Conservation (phyloP, 257 asterid species). For the Agastache rugosa region DNA sequence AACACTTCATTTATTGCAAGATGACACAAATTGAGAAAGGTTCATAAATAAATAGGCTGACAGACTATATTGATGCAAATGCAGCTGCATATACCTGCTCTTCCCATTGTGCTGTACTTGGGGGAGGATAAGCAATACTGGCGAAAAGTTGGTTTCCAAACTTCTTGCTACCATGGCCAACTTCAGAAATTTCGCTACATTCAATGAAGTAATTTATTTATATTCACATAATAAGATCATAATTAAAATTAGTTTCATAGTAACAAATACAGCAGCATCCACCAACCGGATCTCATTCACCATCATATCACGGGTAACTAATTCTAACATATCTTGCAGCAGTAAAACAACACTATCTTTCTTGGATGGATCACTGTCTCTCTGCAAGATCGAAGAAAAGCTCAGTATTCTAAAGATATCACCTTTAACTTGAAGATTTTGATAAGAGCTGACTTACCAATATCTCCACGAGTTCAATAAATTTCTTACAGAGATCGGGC, state of each 20-base stretch:
- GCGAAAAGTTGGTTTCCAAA: conserved; percentile 88
- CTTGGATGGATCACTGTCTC: conserved; percentile 73
- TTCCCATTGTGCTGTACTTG: conserved; percentile 89
- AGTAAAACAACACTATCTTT: conserved; percentile 78
- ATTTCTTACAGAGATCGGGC: conserved; percentile 80
- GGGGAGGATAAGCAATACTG: conserved; percentile 81
- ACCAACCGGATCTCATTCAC: conserved; percentile 88
- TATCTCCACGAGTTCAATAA: conserved; percentile 85
- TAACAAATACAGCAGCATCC: conserved; percentile 25
- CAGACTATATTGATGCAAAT: conserved; percentile 6
- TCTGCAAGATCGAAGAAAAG: conserved; percentile 55
- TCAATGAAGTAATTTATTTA: conserved; percentile 23
- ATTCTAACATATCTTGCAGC: conserved; percentile 95
- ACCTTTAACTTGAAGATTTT: conserved; percentile 20
- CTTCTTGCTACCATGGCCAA: conserved; percentile 81
- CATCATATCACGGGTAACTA: conserved; percentile 95
- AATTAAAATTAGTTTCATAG: not conserved
- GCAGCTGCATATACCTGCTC: conserved; percentile 71
- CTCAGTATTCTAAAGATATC: conserved; percentile 18
- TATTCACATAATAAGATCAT: conserved; percentile 25
- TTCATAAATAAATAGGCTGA: not conserved
- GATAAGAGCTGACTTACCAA: conserved; percentile 64
- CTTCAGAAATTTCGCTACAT: conserved; percentile 83
- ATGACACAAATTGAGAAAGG: conserved; percentile 11
- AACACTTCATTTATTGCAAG: conserved; percentile 16